Evolutionary conservation across 1,284 basidiomycete genomes (phyloP).

Genomic region (Tylopilus microsporus): DNA sequence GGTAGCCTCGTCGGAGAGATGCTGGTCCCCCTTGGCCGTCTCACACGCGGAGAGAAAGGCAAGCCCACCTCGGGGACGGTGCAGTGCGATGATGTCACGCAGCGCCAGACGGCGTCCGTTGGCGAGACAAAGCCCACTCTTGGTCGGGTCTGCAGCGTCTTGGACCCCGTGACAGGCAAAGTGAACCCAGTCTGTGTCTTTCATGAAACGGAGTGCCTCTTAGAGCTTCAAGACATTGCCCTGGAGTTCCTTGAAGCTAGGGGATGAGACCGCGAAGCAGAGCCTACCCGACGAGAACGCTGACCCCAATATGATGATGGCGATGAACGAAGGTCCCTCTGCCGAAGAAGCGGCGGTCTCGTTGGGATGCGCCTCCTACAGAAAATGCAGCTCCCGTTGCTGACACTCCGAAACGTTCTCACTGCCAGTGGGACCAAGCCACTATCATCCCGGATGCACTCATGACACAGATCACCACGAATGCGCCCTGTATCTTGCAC

Average conservation of each 20-base stretch:
- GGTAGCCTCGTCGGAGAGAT: too few relatives aligned
- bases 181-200: too few relatives aligned
- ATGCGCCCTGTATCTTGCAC: conserved; percentile 73
- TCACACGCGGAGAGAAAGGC: too few relatives aligned
- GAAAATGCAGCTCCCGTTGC: conserved; percentile 46
- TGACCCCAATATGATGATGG: conserved; percentile 55
- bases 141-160: too few relatives aligned
- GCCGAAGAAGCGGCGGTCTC: conserved; percentile 86
- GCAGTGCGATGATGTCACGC: too few relatives aligned
- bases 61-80: too few relatives aligned
- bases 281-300: conserved; percentile 54
- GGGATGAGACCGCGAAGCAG: conserved; percentile 29
- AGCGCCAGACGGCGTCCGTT: too few relatives aligned
- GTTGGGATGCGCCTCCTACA: conserved; percentile 89
- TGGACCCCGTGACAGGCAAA: too few relatives aligned
- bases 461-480: conserved; percentile 78
- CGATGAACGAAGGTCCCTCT: conserved; percentile 56
- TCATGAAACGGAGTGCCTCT: too few relatives aligned
- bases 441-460: conserved; percentile 55
- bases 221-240: conserved; percentile 66
- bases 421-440: conserved; percentile 85
- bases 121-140: too few relatives aligned
- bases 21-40: too few relatives aligned
- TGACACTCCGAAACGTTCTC: conserved; percentile 76
- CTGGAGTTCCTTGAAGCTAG: conserved; percentile 53